Base-by-base conservation (phyloP, 176 grass and related monocot species). In the Dactylis glomerata region DNA sequence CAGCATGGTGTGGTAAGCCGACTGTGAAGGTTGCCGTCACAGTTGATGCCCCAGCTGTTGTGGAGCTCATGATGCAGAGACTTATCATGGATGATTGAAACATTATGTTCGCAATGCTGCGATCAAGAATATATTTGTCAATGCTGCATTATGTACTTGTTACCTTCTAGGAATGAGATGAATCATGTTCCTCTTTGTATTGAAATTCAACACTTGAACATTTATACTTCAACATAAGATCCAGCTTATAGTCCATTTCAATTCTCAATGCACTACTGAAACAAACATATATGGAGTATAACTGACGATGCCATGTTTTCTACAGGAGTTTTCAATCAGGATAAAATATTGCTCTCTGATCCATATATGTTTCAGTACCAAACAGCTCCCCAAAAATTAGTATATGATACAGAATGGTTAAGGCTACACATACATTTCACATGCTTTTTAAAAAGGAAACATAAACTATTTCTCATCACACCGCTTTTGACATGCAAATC, bases 21-120 rank as follows among this genome's bases (percentile, higher is more conserved):
- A 93, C 86, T 1, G 81, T 98, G 75, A 95, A 95, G 84, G 87
- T 98, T 90, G 93, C 96, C 52, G 96, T 93, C 20, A 98, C 96
- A 1, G 93, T 98, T 2, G 93, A 98, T 79, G 89, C 96, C 9
- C 87, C 92, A 0, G 58, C 91, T 0, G 68, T 93, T 0, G 80
- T 93, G 28, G 83, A 95, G 52, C 74, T 98, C 44, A 82, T 95
- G 36, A 92, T 93, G 91, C 85, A 95, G 68, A 91, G 96, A 55
- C 91, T 98, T 63, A 84, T 86, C 74, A 64, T 19, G 1, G 88
- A 86, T 30, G 73, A 78, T 37, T 86, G 66, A 58, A 5, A 37
- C 36, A 73, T 73, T 38, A 6, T 50, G 9, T 73, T 80, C 36
- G 22, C 83, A 42, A 57, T 58, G 19, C 54, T 45, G 24, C 27